Base-by-base conservation (phyloP, 2,329 filamentous ascomycete genomes). In the Diaporthe nobilis region DNA sequence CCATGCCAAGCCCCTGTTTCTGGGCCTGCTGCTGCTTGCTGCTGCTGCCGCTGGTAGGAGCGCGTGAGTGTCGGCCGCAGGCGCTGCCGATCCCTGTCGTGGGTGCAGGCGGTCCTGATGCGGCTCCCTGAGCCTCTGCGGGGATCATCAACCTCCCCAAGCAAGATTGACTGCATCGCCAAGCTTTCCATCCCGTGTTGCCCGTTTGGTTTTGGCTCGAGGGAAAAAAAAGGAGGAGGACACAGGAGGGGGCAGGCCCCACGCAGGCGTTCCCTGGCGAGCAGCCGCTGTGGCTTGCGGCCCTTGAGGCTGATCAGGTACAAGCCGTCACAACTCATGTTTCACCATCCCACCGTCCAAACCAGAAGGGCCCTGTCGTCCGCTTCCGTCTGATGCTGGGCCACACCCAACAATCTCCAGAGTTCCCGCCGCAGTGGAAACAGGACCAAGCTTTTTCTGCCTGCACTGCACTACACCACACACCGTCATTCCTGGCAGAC, bases 291-390 rank as follows among this genome's bases (percentile, higher is more conserved):
- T 31, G 53, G 58, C 34, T 57, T 17, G 55, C 60, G 53, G 74
- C 60, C 34, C 72, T 67, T 57, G 51, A 47, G 72, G 74, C 74
- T 75, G 74, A 75, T 75, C 74, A 75, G 39, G 74, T 73, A 68
- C 70, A 68, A 72, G 70, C 42, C 74, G 74, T 75, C 70, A 75
- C 74, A 75, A 13, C 70, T 68, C 49, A 42, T n/a, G 74, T 75
- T 75, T 75, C 74, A 75, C 49, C 37, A 55, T 67, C 25, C 58
- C 47, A 57, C 58, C 47, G 20, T 67, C 58, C 53, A 53, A 63
- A 53, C 44, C 37, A 20, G 10, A 49, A 49, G 39, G 4, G 39
- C 47, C 60, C 53, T 68, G 39, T 39, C 31, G 61, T 68, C 47
- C 47, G 44, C 63, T 53, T 39, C 44, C 63, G 31, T 68, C 63